Conservation (phyloP, 495 filamentous ascomycete genomes). For the Aspergillus sparsus region DNA sequence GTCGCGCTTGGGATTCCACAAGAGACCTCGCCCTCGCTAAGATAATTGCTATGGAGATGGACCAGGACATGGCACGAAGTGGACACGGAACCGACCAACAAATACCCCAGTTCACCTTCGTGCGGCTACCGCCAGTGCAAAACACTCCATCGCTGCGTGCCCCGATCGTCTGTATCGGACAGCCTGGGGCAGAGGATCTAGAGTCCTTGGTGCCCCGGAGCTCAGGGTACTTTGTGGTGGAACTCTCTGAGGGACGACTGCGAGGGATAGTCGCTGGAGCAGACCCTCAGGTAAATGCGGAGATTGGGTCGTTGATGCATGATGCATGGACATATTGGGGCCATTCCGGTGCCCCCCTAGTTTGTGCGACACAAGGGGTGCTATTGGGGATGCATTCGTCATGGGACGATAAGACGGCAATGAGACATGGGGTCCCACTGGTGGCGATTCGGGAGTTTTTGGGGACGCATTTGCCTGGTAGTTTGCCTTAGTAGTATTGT, state of each 20-base stretch:
- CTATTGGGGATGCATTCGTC: constrained; percentile 15
- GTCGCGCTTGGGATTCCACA: constrained; percentile 2
- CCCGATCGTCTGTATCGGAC: constrained; percentile 11
- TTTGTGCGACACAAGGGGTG: background rate
- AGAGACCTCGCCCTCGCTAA: constrained; percentile 9
- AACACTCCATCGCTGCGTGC: background rate
- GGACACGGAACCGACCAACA: background rate
- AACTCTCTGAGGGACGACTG: constrained; percentile 9
- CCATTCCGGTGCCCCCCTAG: constrained; percentile 12
- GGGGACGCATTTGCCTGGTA: background rate
- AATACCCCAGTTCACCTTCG: background rate
- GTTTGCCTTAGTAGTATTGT: no score
- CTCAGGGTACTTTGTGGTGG: constrained; percentile 8
- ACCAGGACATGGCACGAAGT: background rate
- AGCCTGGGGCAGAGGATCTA: constrained; percentile 14
- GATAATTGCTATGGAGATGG: background rate
- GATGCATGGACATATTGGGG: constrained; percentile 20
- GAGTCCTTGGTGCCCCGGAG: background rate
- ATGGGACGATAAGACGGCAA: constrained; percentile 14
- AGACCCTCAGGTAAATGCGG: constrained; percentile 16
- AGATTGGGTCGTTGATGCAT: constrained; percentile 17
- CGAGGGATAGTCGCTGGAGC: constrained; percentile 5
- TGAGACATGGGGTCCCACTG: constrained; percentile 13
- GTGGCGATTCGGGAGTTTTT: constrained; percentile 12
- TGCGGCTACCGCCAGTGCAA: background rate